Evolutionary conservation across 805 yeast species (phyloP), one percentile per base, ranked within the genome.

Genomic region (Ogataea salicorniae): DNA sequence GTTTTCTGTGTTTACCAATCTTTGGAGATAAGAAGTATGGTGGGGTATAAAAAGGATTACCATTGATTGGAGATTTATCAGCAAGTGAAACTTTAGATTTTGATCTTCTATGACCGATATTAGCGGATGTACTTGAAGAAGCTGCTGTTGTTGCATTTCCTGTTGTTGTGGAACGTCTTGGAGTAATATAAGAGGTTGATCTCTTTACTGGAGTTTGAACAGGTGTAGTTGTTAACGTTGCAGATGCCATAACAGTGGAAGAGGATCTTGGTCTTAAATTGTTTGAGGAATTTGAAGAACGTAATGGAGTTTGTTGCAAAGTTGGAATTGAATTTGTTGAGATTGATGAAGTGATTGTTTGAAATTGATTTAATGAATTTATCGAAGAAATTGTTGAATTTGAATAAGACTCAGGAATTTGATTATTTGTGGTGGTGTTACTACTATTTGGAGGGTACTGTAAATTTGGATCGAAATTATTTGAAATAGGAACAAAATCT

Each of bases 1-100:
- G 64, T 39, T 66, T 64, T 49, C 56, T 60, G 59, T 51, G 68
- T 51, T 69, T 58, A 42, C 57, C 46, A 41, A 65, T 59, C 48
- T 65, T 67, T 8, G 80, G 79, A 15, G 78, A 70, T 40, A 73
- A 45, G 42, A 73, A 72, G 6, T 72, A 54, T 1, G 72, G 68
- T 3, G 77, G 78, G 1, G 75, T 73, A 56, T 74, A 75, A 57
- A 75, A 76, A 9, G 80, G 80, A 53, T 75, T 76, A 6, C 72
- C 71, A 41, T 56, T 53, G 16, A 60, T 56, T 13, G 75, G 74
- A 1, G 74, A 69, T 52, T 62, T 66, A 39, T 63, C 62, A 17
- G 58, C 53, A 16, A 48, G 18, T 11, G 56, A 38, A 8, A 54
- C 43, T 37, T 47, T 54, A 6, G 60, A 53, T 40, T 54, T 61